Conservation (phyloP, 78 protist genomes). For the Pigoraptor vietnamica region DNA sequence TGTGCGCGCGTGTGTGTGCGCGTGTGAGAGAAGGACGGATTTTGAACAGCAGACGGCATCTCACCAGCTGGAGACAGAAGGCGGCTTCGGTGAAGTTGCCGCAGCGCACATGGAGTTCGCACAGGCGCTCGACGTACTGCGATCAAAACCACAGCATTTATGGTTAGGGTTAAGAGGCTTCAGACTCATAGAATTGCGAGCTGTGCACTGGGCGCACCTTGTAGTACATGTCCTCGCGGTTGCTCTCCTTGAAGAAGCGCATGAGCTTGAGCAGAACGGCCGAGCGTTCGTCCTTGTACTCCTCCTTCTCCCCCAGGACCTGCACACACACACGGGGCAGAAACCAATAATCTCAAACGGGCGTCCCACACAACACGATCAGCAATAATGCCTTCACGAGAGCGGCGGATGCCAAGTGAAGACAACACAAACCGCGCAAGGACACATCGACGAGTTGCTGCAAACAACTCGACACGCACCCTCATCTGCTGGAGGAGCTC, state of each 20-base stretch:
- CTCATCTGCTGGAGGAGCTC: neutral
- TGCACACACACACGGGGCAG: neutral
- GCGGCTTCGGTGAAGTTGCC: conserved; percentile 60
- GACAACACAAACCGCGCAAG: too few relatives aligned
- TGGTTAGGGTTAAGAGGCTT: too few relatives aligned
- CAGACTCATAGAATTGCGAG: neutral
- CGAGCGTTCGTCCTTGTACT: neutral
- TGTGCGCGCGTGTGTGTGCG: conserved; percentile 7
- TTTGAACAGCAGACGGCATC: conserved; percentile 30
- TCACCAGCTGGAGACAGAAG: conserved; percentile 37
- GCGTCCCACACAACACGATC: too few relatives aligned
- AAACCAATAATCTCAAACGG: too few relatives aligned
- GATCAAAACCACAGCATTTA: neutral
- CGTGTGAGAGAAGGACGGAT: conserved; percentile 1
- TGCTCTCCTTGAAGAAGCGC: conserved; percentile 37
- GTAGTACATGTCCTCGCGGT: conserved; percentile 56
- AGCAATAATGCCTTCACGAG: too few relatives aligned
- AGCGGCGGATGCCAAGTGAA: neutral
- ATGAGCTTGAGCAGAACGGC: neutral
- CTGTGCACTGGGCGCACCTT: neutral
- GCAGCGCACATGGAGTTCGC: conserved; percentile 47
- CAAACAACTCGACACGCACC: neutral
- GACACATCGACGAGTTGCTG: too few relatives aligned
- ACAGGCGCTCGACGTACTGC: conserved; percentile 52
- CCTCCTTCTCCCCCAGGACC: neutral